Evolutionary conservation across 2,329 filamentous ascomycete genomes (phyloP).

Genomic region (Fusarium sp.): DNA sequence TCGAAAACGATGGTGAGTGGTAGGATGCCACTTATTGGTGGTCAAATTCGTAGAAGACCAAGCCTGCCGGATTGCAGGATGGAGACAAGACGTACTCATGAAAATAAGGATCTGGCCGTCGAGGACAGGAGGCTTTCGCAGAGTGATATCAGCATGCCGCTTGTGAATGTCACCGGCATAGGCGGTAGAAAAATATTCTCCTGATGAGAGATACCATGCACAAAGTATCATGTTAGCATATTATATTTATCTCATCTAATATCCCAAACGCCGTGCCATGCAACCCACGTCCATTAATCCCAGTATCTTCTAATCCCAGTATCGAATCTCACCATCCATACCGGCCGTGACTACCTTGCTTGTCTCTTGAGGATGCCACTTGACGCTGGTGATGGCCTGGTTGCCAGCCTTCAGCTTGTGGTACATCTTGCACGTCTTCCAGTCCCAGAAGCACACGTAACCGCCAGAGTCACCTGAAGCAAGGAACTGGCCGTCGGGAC

Average conservation of each 20-base stretch:
- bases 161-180: not conserved
- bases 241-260: slow-evolving; percentile 25
- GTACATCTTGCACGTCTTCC: slow-evolving; percentile 99
- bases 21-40: too few relatives aligned
- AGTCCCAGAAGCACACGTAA: slow-evolving; percentile 97
- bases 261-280: slow-evolving; percentile 46
- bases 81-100: not conserved
- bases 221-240: slow-evolving; percentile 5
- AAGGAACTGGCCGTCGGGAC: slow-evolving; percentile 92
- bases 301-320: slow-evolving; percentile 79
- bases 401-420: slow-evolving; percentile 92
- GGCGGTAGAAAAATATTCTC: not conserved
- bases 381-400: slow-evolving; percentile 83
- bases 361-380: slow-evolving; percentile 98
- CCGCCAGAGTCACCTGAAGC: slow-evolving; percentile 88
- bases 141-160: slow-evolving; percentile 27
- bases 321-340: slow-evolving; percentile 86
- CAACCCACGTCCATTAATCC: slow-evolving; percentile 17
- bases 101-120: not conserved
- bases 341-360: slow-evolving; percentile 94
- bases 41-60: too few relatives aligned
- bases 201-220: not conserved
- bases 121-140: slow-evolving; percentile 18
- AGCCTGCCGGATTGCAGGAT: too few relatives aligned
- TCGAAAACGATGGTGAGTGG: too few relatives aligned